phyloP scores from a whole-genome alignment of 257 asterid genomes.

The Henckelia pumila region DNA sequence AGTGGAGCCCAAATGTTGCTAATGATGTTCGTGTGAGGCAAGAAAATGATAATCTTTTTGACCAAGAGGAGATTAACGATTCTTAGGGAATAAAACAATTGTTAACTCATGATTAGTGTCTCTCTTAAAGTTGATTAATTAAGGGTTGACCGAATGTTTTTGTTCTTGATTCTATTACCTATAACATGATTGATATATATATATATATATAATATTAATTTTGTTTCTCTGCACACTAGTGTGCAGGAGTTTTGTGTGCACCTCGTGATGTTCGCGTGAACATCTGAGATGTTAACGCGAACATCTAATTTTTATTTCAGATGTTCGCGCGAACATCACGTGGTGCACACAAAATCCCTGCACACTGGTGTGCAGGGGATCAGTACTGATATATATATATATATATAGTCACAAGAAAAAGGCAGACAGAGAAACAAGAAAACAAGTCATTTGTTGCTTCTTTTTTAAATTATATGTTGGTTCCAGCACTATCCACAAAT shows the following conservation, averaged over 20 bases:
- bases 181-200: conserved; percentile 18
- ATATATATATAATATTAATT: too few relatives aligned
- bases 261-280: too few relatives aligned
- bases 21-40: conserved; percentile 34
- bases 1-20: conserved; percentile 42
- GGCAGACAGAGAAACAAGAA: conserved; percentile 40
- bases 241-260: too few relatives aligned
- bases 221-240: too few relatives aligned
- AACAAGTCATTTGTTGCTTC: conserved; percentile 41
- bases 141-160: conserved; percentile 34
- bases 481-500: too few relatives aligned
- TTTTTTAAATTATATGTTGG: conserved; percentile 42
- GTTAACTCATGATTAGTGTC: conserved; percentile 22
- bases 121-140: conserved; percentile 4
- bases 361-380: too few relatives aligned
- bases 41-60: conserved; percentile 27
- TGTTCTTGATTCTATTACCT: not conserved
- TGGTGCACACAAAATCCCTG: too few relatives aligned
- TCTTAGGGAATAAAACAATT: conserved; percentile 31
- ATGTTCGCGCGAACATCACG: too few relatives aligned
- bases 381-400: too few relatives aligned
- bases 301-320: too few relatives aligned
- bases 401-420: conserved; percentile 6
- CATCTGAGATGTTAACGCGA: too few relatives aligned
- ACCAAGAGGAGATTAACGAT: conserved; percentile 33